Conservation (phyloP, 2,329 filamentous ascomycete genomes). For the Trichophyton benhamiae region DNA sequence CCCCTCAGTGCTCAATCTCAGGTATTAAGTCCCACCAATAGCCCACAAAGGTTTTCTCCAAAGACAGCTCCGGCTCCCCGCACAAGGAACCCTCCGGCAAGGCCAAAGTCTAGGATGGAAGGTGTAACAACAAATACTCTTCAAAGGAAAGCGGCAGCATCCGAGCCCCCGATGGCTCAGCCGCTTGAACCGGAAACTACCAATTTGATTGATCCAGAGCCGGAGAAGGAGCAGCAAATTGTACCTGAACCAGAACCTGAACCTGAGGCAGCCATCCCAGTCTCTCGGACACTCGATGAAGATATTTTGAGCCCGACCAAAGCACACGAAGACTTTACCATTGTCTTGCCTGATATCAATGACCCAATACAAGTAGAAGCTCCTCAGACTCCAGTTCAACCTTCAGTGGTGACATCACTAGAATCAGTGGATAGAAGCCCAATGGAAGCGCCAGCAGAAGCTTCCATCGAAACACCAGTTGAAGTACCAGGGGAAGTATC, state of each 20-base stretch:
- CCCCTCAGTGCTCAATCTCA: slow-evolving; percentile 14
- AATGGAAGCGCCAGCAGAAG: background rate
- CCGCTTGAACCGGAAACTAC: background rate
- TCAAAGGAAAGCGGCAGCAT: slow-evolving; percentile 23
- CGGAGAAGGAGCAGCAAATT: background rate
- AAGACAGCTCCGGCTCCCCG: slow-evolving; percentile 22
- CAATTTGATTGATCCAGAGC: background rate
- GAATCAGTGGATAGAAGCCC: background rate
- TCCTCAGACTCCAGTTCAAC: background rate
- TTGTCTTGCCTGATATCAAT: background rate
- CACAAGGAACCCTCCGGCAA: slow-evolving; percentile 21
- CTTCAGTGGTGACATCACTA: background rate
- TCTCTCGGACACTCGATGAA: background rate
- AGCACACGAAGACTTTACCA: slow-evolving; percentile 1
- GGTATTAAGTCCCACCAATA: slow-evolving; percentile 19
- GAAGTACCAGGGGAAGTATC: background rate
- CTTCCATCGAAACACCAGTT: background rate
- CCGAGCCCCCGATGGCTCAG: slow-evolving; percentile 22
- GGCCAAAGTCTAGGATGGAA: slow-evolving; percentile 24
- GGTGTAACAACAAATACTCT: slow-evolving; percentile 19
- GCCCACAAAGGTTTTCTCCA: slow-evolving; percentile 16
- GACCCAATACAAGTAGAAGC: background rate
- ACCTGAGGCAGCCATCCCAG: background rate
- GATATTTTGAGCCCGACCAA: slow-evolving; percentile 3
- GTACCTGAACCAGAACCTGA: background rate